Conservation (phyloP, 116 monocot genomes). For the Dioscorea cayenensis region DNA sequence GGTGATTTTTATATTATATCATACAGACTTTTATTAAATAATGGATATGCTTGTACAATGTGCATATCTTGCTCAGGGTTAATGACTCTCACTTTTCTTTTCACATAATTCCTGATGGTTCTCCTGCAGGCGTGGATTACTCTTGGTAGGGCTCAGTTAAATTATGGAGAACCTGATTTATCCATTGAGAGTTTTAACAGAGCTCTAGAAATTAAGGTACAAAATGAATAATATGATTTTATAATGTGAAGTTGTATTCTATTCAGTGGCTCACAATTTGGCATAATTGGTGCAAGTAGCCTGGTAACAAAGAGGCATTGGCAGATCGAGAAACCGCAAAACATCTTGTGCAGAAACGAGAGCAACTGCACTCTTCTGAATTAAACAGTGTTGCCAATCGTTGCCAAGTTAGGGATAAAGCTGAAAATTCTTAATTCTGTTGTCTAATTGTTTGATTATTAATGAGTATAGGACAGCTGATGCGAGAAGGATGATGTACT, state of each 20-base stretch:
- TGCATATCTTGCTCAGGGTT: no score
- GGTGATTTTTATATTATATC: no score
- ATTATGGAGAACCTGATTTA: slow-evolving; percentile 82
- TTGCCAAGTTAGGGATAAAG: slow-evolving; percentile 35
- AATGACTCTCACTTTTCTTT: background rate
- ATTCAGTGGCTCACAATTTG: no score
- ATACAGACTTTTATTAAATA: no score
- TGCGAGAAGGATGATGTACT: no score
- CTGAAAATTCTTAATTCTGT: slow-evolving; percentile 3
- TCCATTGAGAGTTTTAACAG: slow-evolving; percentile 66
- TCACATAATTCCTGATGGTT: background rate
- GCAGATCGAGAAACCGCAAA: slow-evolving; percentile 46
- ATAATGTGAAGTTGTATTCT: background rate
- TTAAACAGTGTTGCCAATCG: slow-evolving; percentile 21
- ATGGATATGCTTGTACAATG: no score
- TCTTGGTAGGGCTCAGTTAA: slow-evolving; percentile 81
- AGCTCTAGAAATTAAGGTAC: slow-evolving; percentile 62
- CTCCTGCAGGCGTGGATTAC: slow-evolving; percentile 67
- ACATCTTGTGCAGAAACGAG: slow-evolving; percentile 43
- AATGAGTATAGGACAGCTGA: no score
- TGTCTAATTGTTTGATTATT: no score
- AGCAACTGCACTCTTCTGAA: slow-evolving; percentile 34
- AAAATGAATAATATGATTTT: background rate
- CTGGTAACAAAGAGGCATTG: slow-evolving; percentile 47
- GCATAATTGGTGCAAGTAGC: slow-evolving; percentile 24